Evolutionary conservation across 371 early-diverging fungal species (phyloP), one percentile per base, ranked within the genome.

Genomic region (Amoeboaphelidium protococcarum): DNA sequence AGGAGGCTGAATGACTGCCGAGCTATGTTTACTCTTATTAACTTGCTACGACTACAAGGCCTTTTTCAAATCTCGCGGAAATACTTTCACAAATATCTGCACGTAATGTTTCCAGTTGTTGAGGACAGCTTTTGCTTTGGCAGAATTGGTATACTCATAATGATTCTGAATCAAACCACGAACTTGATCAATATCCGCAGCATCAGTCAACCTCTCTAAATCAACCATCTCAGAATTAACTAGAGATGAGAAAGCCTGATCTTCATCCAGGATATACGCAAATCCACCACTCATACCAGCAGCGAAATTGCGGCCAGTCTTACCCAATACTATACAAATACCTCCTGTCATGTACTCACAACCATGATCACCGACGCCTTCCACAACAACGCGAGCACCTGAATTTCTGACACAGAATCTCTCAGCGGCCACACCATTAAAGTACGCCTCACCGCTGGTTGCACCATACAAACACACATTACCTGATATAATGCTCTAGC

Each of bases 321-420:
- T 48, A 46, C 87, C 90, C 1, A 89, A 66, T 41, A 87, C 72
- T 27, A 89, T 68, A 25, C 76, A 78, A 19, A 80, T 69, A 37
- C 88, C 90, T 26, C 86, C 90, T 13, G 90, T 89, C 90, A 89
- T 89, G 69, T 94, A 94, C 66, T 94, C 95, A 65, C 90, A 90
- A 44, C 91, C 95, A 59, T 94, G 95, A 63, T 94, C 95, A 49
- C 95, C 91, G 4, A 81, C 77, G 51, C 95, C 95, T 66, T 94
- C 95, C 47, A 84, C 80, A 2, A 94, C 90, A 31, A 89, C 88
- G 44, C 61, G 61, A 16, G 91, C 95, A 50, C 95, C 95, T 3
- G 88, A 88, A 66, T 94, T 94, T 59, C 95, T 78, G 45, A 94
- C 91, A 49, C 82, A 78, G 71, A 94, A 94, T 56, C 95, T 78